These are phyloP conservation scores for Domatiomyces globalis DNA, from an alignment of 2,329 filamentous ascomycete species.

Conservation along the genomic window DNA sequence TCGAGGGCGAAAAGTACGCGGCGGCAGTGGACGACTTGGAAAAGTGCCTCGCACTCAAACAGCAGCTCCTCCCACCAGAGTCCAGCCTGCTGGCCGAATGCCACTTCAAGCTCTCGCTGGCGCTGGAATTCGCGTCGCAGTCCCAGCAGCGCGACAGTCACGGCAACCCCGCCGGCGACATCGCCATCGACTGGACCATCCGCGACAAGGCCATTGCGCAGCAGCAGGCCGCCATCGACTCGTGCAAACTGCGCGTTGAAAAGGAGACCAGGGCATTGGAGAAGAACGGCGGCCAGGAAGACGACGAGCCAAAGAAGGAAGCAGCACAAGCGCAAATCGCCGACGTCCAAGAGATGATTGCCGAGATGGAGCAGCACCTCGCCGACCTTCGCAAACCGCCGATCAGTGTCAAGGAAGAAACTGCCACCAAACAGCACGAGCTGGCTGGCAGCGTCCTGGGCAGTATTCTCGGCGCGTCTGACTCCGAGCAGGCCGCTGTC, in stretches of 20 bases:
- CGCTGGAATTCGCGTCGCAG: slow-evolving; percentile 82
- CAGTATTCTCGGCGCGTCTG: slow-evolving; percentile 37
- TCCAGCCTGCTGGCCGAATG: slow-evolving; percentile 82
- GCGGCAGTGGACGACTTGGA: slow-evolving; percentile 76
- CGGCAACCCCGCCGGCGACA: slow-evolving; percentile 28
- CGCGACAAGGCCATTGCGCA: slow-evolving; percentile 43
- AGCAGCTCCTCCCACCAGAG: slow-evolving; percentile 63
- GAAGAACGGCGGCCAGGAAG: slow-evolving; percentile 20
- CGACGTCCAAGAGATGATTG: slow-evolving; percentile 47
- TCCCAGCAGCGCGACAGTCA: slow-evolving; percentile 35
- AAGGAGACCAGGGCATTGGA: slow-evolving; percentile 38
- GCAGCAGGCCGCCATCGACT: slow-evolving; percentile 47
- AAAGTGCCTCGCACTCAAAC: slow-evolving; percentile 62
- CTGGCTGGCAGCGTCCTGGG: slow-evolving; percentile 43
- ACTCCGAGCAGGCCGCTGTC: slow-evolving; percentile 37
- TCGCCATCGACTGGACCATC: slow-evolving; percentile 39
- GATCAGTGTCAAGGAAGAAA: slow-evolving; percentile 30
- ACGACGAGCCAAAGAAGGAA: slow-evolving; percentile 17
- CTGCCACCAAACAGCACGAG: slow-evolving; percentile 21
- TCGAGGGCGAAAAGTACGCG: slow-evolving; percentile 86
- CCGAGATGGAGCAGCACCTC: slow-evolving; percentile 47
- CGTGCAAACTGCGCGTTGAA: slow-evolving; percentile 40
- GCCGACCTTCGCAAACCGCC: slow-evolving; percentile 44
- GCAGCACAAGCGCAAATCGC: slow-evolving; percentile 36
- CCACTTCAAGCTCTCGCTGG: slow-evolving; percentile 90